A percentile compares a stretch with the other conserved stretches of the same genome.
phyloP scores from a whole-genome alignment of 2,329 filamentous ascomycete species.

The Fusarium domesticum region DNA sequence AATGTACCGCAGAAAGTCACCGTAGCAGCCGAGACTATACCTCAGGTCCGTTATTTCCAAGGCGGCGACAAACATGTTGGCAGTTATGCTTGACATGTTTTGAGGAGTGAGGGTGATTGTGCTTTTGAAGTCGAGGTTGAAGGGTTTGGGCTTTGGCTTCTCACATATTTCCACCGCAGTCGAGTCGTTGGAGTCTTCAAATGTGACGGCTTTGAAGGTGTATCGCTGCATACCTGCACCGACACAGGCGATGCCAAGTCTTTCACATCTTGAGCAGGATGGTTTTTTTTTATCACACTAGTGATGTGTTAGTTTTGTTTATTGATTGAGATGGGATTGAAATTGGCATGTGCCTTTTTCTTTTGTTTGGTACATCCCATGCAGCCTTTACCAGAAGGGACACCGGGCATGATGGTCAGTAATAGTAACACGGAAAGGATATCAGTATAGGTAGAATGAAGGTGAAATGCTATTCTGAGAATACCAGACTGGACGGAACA shows the following conservation, averaged over 20 bases:
- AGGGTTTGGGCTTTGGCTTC: not conserved
- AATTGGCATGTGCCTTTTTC: slow-evolving; percentile 44
- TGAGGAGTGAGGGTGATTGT: not conserved
- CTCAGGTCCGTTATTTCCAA: slow-evolving; percentile 40
- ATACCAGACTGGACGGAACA: too few relatives aligned
- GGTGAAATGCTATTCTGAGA: too few relatives aligned
- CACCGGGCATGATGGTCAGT: slow-evolving; percentile 49
- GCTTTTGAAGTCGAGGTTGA: not conserved
- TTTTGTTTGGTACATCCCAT: slow-evolving; percentile 49
- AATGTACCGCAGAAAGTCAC: slow-evolving; percentile 41
- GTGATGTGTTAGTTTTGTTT: too few relatives aligned
- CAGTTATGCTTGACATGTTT: slow-evolving; percentile 13
- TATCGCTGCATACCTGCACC: slow-evolving; percentile 46
- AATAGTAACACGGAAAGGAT: too few relatives aligned
- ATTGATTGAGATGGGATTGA: too few relatives aligned
- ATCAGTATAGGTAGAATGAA: too few relatives aligned
- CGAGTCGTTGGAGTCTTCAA: slow-evolving; percentile 21
- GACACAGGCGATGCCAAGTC: slow-evolving; percentile 43
- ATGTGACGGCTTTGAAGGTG: slow-evolving; percentile 41
- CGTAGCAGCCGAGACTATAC: slow-evolving; percentile 46
- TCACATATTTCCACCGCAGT: not conserved
- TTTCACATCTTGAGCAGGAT: slow-evolving; percentile 44
- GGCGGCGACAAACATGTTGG: slow-evolving; percentile 26
- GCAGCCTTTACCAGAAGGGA: slow-evolving; percentile 48
- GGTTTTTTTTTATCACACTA: slow-evolving; percentile 47